These are phyloP conservation scores for Smittium culicis DNA, from an alignment of 371 early-diverging fungal genomes.

Conservation along the genomic window DNA sequence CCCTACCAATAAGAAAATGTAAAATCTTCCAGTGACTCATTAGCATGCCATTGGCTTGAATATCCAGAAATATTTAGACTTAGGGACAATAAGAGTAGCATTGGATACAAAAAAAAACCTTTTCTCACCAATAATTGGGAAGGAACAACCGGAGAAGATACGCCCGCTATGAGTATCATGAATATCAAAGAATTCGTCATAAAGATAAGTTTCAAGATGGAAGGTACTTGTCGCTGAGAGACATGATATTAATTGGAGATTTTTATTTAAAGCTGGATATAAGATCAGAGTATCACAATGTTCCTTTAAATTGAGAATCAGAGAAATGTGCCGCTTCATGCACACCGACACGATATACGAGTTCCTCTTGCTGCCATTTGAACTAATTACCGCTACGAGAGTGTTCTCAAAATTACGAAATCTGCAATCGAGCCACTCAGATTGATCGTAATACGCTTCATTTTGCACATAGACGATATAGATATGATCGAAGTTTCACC, in stretches of 20 bases:
- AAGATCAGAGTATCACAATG: slow-evolving; percentile 28
- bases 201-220: slow-evolving; percentile 14
- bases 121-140: background rate
- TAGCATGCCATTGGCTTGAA: background rate
- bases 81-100: background rate
- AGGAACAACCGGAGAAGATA: background rate
- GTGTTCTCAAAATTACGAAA: slow-evolving; percentile 32
- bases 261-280: slow-evolving; percentile 26
- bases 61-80: background rate
- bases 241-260: slow-evolving; percentile 20
- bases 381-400: slow-evolving; percentile 31
- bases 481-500: slow-evolving; percentile 16
- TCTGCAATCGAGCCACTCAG: slow-evolving; percentile 26
- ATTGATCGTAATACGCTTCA: slow-evolving; percentile 23
- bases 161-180: background rate
- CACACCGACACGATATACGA: slow-evolving; percentile 34
- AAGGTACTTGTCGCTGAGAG: slow-evolving; percentile 23
- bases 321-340: slow-evolving; percentile 14
- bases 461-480: slow-evolving; percentile 30
- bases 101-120: background rate
- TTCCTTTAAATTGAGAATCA: slow-evolving; percentile 16
- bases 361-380: slow-evolving; percentile 33
- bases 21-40: too few relatives aligned
- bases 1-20: too few relatives aligned
- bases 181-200: background rate